Percentiles rank a stretch among this genome's conserved stretches.
These are phyloP conservation scores for Chloropicon primus DNA, from an alignment of 139 green algal species.

Conservation along the genomic window DNA sequence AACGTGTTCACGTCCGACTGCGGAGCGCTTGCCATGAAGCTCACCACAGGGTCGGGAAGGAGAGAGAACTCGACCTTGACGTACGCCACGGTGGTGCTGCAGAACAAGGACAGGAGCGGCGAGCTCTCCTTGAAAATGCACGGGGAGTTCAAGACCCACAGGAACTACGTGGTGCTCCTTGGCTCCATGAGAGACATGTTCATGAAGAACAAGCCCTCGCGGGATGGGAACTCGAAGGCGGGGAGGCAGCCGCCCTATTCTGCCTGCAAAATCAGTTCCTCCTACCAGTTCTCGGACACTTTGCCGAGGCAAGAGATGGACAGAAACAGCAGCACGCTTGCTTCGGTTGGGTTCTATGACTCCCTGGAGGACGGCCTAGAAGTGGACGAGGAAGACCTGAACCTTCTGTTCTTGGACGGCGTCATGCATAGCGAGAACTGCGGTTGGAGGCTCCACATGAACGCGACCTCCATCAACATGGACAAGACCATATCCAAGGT, in stretches of 20 bases:
- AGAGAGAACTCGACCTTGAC: not conserved
- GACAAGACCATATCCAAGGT: conserved; percentile 57
- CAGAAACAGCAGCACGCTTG: not conserved
- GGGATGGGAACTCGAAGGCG: not conserved
- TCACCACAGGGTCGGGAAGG: not conserved
- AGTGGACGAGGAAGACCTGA: not conserved
- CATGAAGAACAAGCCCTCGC: conserved; percentile 14
- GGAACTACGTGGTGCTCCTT: conserved; percentile 13
- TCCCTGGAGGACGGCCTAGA: not conserved
- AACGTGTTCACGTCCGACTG: not conserved
- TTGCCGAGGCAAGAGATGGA: not conserved
- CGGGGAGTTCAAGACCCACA: conserved; percentile 8
- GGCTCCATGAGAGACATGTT: conserved; percentile 5
- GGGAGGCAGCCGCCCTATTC: not conserved
- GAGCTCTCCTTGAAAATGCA: not conserved
- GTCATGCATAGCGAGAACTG: conserved; percentile 34
- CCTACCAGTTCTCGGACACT: not conserved
- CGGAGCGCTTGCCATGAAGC: not conserved
- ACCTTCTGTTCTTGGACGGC: conserved; percentile 23
- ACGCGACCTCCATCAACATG: conserved; percentile 33
- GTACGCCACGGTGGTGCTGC: not conserved
- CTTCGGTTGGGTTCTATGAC: not conserved
- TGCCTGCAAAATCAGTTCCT: not conserved
- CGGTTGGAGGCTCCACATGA: conserved; percentile 32
- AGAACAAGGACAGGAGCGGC: not conserved